phyloP scores from a whole-genome alignment of 2,329 filamentous ascomycete genomes.

The Aspergillus glaucus region DNA sequence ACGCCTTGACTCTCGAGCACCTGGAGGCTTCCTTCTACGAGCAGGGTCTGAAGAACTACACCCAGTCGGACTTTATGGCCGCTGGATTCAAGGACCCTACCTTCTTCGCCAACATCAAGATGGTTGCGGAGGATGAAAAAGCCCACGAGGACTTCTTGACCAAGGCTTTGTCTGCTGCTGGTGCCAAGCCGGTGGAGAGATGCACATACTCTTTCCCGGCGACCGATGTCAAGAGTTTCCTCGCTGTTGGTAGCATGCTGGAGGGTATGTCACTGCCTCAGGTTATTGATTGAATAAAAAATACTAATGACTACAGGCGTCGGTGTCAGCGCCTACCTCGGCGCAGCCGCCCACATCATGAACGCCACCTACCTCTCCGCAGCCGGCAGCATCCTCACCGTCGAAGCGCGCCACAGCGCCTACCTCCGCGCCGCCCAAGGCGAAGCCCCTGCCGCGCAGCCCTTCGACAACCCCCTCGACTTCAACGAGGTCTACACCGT shows the following conservation, averaged over 20 bases:
- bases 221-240: conserved; percentile 45
- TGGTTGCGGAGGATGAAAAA: conserved; percentile 52
- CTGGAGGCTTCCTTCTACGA: conserved; percentile 60
- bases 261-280: conserved; percentile 34
- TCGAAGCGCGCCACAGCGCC: conserved; percentile 59
- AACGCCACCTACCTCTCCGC: conserved; percentile 54
- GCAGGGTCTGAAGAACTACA: conserved; percentile 54
- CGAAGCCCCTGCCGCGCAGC: conserved; percentile 47
- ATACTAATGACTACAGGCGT: conserved; percentile 25
- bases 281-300: background rate
- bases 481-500: conserved; percentile 59
- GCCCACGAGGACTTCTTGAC: conserved; percentile 54
- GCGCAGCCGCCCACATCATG: conserved; percentile 54
- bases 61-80: conserved; percentile 45
- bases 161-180: conserved; percentile 38
- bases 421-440: conserved; percentile 51
- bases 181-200: conserved; percentile 45
- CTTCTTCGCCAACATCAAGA: conserved; percentile 54
- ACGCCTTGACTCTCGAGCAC: conserved; percentile 42
- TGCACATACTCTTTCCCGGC: conserved; percentile 54
- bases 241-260: conserved; percentile 48
- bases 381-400: conserved; percentile 58
- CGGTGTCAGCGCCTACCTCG: conserved; percentile 56
- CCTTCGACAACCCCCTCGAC: conserved; percentile 55
- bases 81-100: conserved; percentile 44